Evolutionary conservation across 1,139 yeast genomes (phyloP), one percentile per base, ranked within the genome.

Genomic region (Hyphopichia burtonii): DNA sequence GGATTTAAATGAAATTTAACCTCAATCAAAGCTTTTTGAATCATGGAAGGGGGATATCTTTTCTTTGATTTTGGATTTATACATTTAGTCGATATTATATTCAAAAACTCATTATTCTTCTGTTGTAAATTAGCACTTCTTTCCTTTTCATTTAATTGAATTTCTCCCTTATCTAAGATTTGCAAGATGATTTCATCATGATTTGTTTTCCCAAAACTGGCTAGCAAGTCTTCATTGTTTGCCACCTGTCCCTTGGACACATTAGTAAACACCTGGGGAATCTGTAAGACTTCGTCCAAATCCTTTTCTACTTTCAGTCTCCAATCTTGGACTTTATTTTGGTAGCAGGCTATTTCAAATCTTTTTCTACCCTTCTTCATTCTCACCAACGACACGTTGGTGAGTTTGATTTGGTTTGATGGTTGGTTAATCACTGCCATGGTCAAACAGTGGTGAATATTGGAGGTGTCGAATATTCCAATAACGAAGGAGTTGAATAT

Each of bases 211-310:
- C 88, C 91, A 60, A 94, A 93, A 1, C 84, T 74, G 40, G 80
- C 74, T 53, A 76, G 70, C 37, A 93, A 69, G 48, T 93, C 98
- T 9, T 89, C 96, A 52, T 86, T 82, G 22, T 91, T 82, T 3
- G 99, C 99, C 2, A 88, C 94, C 51, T 83, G 91, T 2, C 99
- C 99, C 57, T 94, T 93, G 17, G 96, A 88, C 0, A 91, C 99
- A 58, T 94, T 93, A 36, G 82, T 65, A 57, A 94, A 93, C 2
- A 93, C 96, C 59, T 87, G 96, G n/a, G 91, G 96, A 41, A 93
- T 90, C 59, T 93, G 99, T 34, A 93, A 70, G 4, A 93, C 99
- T 59, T 93, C 99, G 66, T 93, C 99, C 11, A 94, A 63, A 59
- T 93, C 97, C 53, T 88, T 93, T 59, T 94, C 99, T 10, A 83